These are phyloP conservation scores for Oenanthe sinensis DNA, from an alignment of 129 eudicot genomes.

Conservation along the genomic window DNA sequence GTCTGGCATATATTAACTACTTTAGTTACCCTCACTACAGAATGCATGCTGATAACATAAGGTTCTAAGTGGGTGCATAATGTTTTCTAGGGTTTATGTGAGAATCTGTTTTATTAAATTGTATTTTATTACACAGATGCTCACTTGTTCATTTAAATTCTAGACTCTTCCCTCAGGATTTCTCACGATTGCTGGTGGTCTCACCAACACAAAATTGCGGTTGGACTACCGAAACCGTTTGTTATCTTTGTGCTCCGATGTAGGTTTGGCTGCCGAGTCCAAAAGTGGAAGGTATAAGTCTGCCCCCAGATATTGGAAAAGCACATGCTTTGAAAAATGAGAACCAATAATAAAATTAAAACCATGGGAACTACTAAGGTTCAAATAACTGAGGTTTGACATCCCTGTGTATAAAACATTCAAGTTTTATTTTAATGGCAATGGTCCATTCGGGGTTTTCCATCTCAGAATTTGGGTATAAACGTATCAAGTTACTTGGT, in stretches of 20 bases:
- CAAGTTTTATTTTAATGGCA: neutral
- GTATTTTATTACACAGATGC: conserved; percentile 29
- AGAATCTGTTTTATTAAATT: neutral
- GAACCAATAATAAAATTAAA: neutral
- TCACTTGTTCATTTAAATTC: conserved; percentile 78
- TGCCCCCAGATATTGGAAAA: neutral
- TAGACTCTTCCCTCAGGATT: conserved; percentile 99
- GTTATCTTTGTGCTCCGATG: conserved; percentile 96
- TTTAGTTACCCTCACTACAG: neutral
- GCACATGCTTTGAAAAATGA: conserved; percentile 1
- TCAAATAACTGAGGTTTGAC: neutral
- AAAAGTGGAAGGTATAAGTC: conserved; percentile 77
- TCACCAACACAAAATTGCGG: conserved; percentile 60
- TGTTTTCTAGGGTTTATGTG: neutral
- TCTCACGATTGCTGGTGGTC: conserved; percentile 70
- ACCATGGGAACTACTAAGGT: neutral
- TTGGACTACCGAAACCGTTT: conserved; percentile 87
- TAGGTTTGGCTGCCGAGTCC: conserved; percentile 97
- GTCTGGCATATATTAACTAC: neutral
- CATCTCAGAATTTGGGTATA: neutral
- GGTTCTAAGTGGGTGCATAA: neutral
- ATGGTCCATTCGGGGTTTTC: neutral
- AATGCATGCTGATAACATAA: neutral
- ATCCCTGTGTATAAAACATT: neutral
- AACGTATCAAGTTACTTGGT: neutral